A percentile compares a stretch with the other conserved stretches of the same genome.
Evolutionary conservation across 768 basidiomycete species (phyloP).

Genomic region (Fomitopsis serialis): DNA sequence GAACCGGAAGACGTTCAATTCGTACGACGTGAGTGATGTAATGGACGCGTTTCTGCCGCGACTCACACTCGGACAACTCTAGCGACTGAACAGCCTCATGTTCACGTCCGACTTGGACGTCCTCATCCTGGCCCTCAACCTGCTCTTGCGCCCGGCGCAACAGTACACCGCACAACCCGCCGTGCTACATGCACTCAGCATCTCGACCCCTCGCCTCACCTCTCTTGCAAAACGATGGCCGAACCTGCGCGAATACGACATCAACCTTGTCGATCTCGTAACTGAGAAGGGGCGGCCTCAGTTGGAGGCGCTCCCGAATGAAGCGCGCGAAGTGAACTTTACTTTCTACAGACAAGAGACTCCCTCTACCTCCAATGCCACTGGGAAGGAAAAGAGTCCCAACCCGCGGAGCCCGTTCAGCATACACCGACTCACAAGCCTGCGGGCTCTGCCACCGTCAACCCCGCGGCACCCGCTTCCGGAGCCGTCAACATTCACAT

Average conservation of each 20-base stretch:
- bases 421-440: conserved; percentile 46
- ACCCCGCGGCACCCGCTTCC: conserved; percentile 26
- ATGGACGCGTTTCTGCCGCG: not conserved
- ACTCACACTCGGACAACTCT: conserved; percentile 5
- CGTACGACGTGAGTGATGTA: conserved; percentile 82
- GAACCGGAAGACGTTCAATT: conserved; percentile 92
- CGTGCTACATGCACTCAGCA: conserved; percentile 76
- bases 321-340: conserved; percentile 76
- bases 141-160: conserved; percentile 88
- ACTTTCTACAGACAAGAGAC: conserved; percentile 70
- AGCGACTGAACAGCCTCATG: conserved; percentile 89
- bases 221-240: conserved; percentile 85
- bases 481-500: conserved; percentile 61
- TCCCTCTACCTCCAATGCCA: conserved; percentile 12
- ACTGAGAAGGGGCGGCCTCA: conserved; percentile 45
- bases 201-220: conserved; percentile 75
- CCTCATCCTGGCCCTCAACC: conserved; percentile 73
- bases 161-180: conserved; percentile 89
- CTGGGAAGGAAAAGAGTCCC: conserved; percentile 33
- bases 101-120: conserved; percentile 88
- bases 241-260: conserved; percentile 71
- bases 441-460: conserved; percentile 22
- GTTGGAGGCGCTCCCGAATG: conserved; percentile 59
- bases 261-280: conserved; percentile 71
- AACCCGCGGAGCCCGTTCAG: conserved; percentile 33